Evolutionary conservation across 2,329 filamentous ascomycete species (phyloP), one percentile per base, ranked within the genome.

Genomic region (Penicillium sp.): DNA sequence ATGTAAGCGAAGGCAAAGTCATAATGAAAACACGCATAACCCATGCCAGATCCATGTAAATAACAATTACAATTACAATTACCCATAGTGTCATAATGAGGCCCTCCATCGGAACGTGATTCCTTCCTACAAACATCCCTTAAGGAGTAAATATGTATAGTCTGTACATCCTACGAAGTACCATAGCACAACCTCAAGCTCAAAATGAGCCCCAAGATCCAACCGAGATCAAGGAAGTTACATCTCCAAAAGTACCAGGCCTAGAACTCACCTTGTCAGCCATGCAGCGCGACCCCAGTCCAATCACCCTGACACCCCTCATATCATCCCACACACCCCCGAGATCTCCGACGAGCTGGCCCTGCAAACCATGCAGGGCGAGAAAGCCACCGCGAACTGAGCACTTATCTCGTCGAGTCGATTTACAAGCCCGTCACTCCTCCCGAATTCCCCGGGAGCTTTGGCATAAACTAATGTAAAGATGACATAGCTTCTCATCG

Each of bases 371-470:
- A 47, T 36, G 54, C 41, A 36, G 44, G 44, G 29, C 49, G 21
- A 43, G 8, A 29, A 53, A 57, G 54, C 54, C 54, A 53, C 54
- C 36, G 31, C 25, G 43, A 54, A 60, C 63, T 63, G 61, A 65
- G 62, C 60, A 64, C 62, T 63, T 63, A 60, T 63, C 58, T 57
- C 13, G 54, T 60, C 59, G 51, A 62, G 61, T 65, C 38, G 47
- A 55, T 46, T 55, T 23, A 8, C 33, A 57, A 55, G 54, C 54
- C 57, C 63, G 60, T 57, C 57, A 60, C 51, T 56, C 45, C 52
- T 57, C 54, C 51, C 45, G 41, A 33, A 27, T 51, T 50, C 49
- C 57, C 40, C 15, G 53, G 54, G 50, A 64, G 58, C 59, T 60
- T 46, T 59, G 47, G 50, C 50, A 56, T 55, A 49, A 53, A 53